These are phyloP conservation scores for Wickerhamomyces chaumierensis DNA, from an alignment of 805 yeast species.

Conservation along the genomic window DNA sequence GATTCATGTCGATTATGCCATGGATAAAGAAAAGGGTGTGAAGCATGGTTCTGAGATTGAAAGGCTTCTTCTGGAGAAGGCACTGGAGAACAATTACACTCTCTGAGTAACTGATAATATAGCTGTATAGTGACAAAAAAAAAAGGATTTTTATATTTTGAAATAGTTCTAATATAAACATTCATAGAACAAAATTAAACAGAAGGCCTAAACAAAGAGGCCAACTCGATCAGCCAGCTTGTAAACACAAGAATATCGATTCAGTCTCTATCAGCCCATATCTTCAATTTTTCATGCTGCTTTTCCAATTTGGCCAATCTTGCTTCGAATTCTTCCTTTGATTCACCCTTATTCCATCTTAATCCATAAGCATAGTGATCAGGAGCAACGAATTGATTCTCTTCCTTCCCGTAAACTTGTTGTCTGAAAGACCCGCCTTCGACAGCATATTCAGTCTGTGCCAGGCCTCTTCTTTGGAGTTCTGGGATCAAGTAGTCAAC, in stretches of 20 bases:
- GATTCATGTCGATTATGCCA: conserved; percentile 57
- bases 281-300: conserved; percentile 5
- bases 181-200: too few relatives aligned
- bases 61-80: conserved; percentile 56
- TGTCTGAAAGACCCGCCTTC: conserved; percentile 26
- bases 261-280: conserved; percentile 4
- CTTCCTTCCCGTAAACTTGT: conserved; percentile 14
- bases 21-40: conserved; percentile 23
- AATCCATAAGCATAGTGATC: conserved; percentile 15
- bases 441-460: conserved; percentile 20
- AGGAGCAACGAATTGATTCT: conserved; percentile 12
- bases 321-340: conserved; percentile 21
- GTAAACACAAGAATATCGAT: too few relatives aligned
- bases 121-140: too few relatives aligned
- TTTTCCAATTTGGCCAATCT: conserved; percentile 6
- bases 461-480: conserved; percentile 24
- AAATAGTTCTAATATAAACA: too few relatives aligned
- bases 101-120: background rate
- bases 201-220: too few relatives aligned
- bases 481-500: conserved; percentile 28
- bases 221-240: too few relatives aligned
- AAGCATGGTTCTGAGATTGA: conserved; percentile 77
- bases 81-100: conserved; percentile 29
- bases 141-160: too few relatives aligned
- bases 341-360: conserved; percentile 18